These are phyloP conservation scores for Orbilia javanica DNA, from an alignment of 2,329 filamentous ascomycete genomes.

Conservation along the genomic window DNA sequence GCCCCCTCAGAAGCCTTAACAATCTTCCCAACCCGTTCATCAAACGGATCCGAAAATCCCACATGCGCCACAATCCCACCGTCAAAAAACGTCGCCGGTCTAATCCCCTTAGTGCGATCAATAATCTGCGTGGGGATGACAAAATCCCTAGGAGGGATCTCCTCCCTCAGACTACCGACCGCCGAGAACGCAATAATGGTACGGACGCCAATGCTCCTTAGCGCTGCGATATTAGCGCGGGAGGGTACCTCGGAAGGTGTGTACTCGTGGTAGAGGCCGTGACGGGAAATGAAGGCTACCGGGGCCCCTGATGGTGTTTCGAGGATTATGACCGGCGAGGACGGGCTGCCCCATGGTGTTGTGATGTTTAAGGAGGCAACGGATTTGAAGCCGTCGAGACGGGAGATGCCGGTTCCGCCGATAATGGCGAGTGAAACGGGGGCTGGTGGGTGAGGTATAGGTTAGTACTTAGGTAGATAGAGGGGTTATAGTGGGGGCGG, in stretches of 20 bases:
- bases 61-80: conserved; percentile 92
- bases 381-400: conserved; percentile 86
- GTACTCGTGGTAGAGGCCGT: conserved; percentile 87
- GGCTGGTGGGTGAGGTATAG: conserved; percentile 63
- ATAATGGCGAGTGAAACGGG: conserved; percentile 88
- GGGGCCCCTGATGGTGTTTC: conserved; percentile 75
- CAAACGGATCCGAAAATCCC: conserved; percentile 95
- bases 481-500: conserved; percentile 14
- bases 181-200: conserved; percentile 94
- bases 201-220: conserved; percentile 88
- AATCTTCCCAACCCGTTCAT: conserved; percentile 95
- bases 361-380: conserved; percentile 80
- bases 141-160: conserved; percentile 95
- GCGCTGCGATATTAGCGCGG: conserved; percentile 97
- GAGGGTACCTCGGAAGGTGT: conserved; percentile 95
- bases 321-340: conserved; percentile 84
- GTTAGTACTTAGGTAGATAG: background rate
- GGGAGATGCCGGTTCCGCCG: conserved; percentile 90
- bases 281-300: conserved; percentile 93
- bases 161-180: conserved; percentile 90
- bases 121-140: conserved; percentile 96
- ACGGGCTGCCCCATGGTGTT: conserved; percentile 90
- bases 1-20: conserved; percentile 74
- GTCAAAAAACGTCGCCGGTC: conserved; percentile 96
- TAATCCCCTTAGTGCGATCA: conserved; percentile 90